phyloP scores from a whole-genome alignment of 148 eudicot genomes.

The Amaranthus hypochondriacus region DNA sequence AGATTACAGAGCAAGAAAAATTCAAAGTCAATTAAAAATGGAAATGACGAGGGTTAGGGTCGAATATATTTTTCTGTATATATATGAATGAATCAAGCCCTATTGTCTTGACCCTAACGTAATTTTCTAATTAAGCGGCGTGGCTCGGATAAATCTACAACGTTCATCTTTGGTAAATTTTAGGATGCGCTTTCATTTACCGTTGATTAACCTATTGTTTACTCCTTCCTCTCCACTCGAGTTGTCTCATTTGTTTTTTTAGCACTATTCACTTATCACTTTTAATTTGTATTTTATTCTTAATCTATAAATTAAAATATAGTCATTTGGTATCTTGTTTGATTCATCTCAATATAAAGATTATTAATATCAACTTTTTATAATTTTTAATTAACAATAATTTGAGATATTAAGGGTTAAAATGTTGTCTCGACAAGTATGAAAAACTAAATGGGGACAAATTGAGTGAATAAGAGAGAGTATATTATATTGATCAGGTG shows the following conservation, averaged over 20 bases:
- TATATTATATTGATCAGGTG: no score
- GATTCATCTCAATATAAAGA: neutral
- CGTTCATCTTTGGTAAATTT: neutral
- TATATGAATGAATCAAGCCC: neutral
- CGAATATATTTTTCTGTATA: slow-evolving; percentile 7
- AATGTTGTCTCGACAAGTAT: no score
- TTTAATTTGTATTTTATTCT: neutral
- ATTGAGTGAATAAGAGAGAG: no score
- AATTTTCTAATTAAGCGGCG: neutral
- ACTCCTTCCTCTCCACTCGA: no score
- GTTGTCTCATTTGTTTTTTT: no score
- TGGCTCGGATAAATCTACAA: neutral
- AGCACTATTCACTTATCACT: neutral
- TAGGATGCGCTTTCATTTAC: neutral
- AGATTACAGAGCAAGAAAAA: slow-evolving; percentile 5
- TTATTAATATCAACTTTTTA: no score
- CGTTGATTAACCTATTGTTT: neutral
- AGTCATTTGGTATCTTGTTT: neutral
- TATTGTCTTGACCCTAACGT: neutral
- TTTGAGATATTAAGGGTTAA: no score
- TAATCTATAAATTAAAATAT: neutral
- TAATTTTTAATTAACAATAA: no score
- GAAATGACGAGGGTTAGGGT: neutral
- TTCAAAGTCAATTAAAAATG: slow-evolving; percentile 4
- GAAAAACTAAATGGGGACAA: no score